Evolutionary conservation across 2,329 filamentous ascomycete genomes (phyloP).

Genomic region (Fusarium begoniae): DNA sequence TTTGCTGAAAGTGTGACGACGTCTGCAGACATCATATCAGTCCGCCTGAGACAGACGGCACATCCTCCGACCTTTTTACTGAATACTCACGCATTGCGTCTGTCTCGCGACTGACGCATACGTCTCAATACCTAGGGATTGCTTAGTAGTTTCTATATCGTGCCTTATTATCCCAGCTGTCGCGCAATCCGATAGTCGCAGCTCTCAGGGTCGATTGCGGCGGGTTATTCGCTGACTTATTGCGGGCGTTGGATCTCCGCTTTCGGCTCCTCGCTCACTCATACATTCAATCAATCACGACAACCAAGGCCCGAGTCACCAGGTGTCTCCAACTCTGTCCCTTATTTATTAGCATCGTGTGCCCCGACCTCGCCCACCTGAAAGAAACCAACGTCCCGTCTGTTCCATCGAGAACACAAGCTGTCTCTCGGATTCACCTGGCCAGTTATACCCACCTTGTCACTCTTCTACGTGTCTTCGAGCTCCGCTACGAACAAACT

Average conservation of each 20-base stretch:
- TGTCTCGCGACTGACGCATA: slow-evolving; percentile 31
- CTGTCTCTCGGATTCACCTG: neutral
- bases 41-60: slow-evolving; percentile 32
- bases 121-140: slow-evolving; percentile 20
- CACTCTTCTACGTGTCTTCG: neutral
- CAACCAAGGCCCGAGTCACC: slow-evolving; percentile 39
- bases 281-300: slow-evolving; percentile 36
- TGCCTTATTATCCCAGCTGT: slow-evolving; percentile 24
- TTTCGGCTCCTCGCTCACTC: slow-evolving; percentile 43
- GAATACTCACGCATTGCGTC: slow-evolving; percentile 24
- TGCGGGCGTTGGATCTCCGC: slow-evolving; percentile 39
- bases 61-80: slow-evolving; percentile 15
- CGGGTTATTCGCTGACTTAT: slow-evolving; percentile 33
- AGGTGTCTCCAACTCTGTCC: slow-evolving; percentile 34
- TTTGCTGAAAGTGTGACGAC: slow-evolving; percentile 31
- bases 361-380: slow-evolving; percentile 37
- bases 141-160: slow-evolving; percentile 8
- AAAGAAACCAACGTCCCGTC: neutral
- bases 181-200: slow-evolving; percentile 39
- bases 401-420: neutral
- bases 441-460: neutral
- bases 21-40: slow-evolving; percentile 35
- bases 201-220: slow-evolving; percentile 36
- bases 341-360: slow-evolving; percentile 38
- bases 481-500: slow-evolving; percentile 9